These are phyloP conservation scores for Colletotrichum eremochloae DNA, from an alignment of 2,329 filamentous ascomycete species.

Conservation along the genomic window DNA sequence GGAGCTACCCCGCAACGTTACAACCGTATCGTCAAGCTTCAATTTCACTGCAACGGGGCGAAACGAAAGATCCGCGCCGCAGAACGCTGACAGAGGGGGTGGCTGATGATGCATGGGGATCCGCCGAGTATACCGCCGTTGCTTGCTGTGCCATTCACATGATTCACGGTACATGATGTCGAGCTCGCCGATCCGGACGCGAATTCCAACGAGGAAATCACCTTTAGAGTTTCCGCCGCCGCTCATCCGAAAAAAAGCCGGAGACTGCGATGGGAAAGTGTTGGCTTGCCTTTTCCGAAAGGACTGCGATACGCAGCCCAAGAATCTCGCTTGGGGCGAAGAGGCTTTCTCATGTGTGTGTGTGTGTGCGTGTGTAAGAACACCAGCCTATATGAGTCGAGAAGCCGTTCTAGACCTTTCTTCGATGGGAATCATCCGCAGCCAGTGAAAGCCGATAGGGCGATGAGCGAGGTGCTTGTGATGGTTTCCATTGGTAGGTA, in stretches of 20 bases:
- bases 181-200: constrained; percentile 13
- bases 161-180: background rate
- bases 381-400: background rate
- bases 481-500: constrained; percentile 11
- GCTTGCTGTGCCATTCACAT: background rate
- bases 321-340: background rate
- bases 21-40: constrained; percentile 3
- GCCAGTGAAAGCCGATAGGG: background rate
- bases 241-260: background rate
- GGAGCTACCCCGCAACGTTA: constrained; percentile 3
- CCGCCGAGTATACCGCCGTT: constrained; percentile 22
- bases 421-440: background rate
- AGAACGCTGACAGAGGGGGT: background rate
- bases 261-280: background rate
- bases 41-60: background rate
- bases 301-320: background rate
- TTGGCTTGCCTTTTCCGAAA: background rate
- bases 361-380: background rate
- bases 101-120: background rate
- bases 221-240: background rate
- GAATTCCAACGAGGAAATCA: background rate
- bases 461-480: background rate
- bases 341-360: background rate
- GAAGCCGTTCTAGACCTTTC: background rate
- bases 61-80: constrained; percentile 12